Evolutionary conservation across 768 basidiomycete species (phyloP), one percentile per base, ranked within the genome.

Genomic region (Agrocybe chaxingu): DNA sequence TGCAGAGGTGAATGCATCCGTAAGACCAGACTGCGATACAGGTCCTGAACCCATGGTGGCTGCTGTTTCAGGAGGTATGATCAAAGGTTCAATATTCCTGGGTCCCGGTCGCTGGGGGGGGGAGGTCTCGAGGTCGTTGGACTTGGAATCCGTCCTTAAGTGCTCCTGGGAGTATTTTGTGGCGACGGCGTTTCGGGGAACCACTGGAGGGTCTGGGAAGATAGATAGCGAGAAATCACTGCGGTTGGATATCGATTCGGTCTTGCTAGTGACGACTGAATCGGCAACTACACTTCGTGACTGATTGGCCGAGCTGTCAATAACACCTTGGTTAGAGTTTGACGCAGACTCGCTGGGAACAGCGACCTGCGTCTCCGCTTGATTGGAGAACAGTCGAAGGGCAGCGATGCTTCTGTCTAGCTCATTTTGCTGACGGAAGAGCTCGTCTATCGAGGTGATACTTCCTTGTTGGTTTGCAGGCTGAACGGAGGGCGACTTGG

Each of bases 181-280:
- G 24, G 39, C 44, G 1, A 40, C 37, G n/a, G 49, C 45, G 8
- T 48, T 24, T 36, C 30, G 42, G 32, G 46, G 34, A 32, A 54
- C 36, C 11, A 45, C 57, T 11, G 88, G 86, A 32, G 86, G 88
- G 33, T 75, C 67, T 3, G 87, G 87, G 67, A 89, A 89, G 39
- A 74, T 71, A 56, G 85, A 87, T 45, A 90, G 67, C 3, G 88
- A 87, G 53, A 89, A 80, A n/a, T 85, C 84, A 55, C 72, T 73
- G 12, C 64, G 63, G 34, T 65, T 64, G 7, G 75, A 69, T 10
- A 61, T 56, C 7, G 73, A 72, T 47, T 69, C 68, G 0, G 62
- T 60, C 44, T 63, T 66, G 39, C 50, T 62, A 29, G 52, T 57
- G 7, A 57, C 41, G 11, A 55, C 45, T 7, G 62, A 60, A 32